Conservation (phyloP, 352 stramenopile species). For the Globisporangium sylvaticum region DNA sequence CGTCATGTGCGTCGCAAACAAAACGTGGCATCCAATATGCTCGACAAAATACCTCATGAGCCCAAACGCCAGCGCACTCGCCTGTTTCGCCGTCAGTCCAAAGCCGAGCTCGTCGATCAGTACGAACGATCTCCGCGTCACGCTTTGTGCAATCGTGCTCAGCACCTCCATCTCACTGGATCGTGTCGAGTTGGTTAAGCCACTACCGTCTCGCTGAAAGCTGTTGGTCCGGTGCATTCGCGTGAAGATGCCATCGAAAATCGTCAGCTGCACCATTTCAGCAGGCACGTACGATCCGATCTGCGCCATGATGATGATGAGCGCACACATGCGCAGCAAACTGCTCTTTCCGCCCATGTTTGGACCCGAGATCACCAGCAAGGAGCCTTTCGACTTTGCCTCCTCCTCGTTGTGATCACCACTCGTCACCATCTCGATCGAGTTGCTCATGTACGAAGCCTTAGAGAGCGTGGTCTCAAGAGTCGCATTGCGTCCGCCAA, state of each 20-base stretch:
- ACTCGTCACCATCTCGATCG: constrained; percentile 17
- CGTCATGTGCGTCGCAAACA: constrained; percentile 38
- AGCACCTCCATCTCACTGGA: constrained; percentile 24
- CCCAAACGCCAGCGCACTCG: constrained; percentile 22
- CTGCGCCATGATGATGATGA: constrained; percentile 67
- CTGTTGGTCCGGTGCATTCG: constrained; percentile 48
- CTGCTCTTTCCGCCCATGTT: constrained; percentile 87
- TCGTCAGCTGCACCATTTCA: constrained; percentile 24
- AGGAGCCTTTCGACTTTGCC: constrained; percentile 3
- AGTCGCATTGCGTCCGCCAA: constrained; percentile 50
- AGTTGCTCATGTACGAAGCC: constrained; percentile 37
- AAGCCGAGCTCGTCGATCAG: constrained; percentile 48
- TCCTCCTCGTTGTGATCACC: neutral
- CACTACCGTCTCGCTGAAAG: constrained; percentile 9
- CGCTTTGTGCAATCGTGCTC: constrained; percentile 22
- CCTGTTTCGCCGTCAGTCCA: constrained; percentile 27
- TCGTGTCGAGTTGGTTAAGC: neutral
- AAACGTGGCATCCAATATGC: constrained; percentile 22
- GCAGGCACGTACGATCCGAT: constrained; percentile 63
- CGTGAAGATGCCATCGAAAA: constrained; percentile 67
- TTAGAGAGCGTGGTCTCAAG: constrained; percentile 39
- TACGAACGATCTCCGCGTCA: constrained; percentile 30
- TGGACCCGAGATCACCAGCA: constrained; percentile 67
- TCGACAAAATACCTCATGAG: constrained; percentile 26
- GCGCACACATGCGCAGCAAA: constrained; percentile 51